A percentile compares a stretch with the other conserved stretches of the same genome.
Conservation (phyloP, 1,284 basidiomycete genomes). For the Lignosus rhinocerotis region DNA sequence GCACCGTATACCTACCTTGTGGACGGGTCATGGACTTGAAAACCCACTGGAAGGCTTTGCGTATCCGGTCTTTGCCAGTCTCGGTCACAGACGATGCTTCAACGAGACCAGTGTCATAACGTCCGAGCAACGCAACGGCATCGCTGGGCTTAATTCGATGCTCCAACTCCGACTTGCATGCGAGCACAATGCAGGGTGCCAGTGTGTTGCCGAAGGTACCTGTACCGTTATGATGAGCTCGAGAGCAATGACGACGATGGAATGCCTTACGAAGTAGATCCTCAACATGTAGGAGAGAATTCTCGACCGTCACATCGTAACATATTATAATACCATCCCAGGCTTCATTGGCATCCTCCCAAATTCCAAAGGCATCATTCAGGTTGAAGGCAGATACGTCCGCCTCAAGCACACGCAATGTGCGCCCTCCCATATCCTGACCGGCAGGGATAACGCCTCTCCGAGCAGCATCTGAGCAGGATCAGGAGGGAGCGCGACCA, state of each 20-base stretch:
- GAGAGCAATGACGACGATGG: not conserved
- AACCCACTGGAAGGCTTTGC: conserved; percentile 65
- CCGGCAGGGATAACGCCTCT: conserved; percentile 44
- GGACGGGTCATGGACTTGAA: conserved; percentile 58
- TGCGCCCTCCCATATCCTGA: conserved; percentile 37
- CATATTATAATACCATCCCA: conserved; percentile 74
- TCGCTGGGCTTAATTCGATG: conserved; percentile 55
- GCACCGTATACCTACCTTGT: conserved; percentile 44
- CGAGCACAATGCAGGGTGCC: conserved; percentile 65
- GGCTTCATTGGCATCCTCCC: conserved; percentile 50
- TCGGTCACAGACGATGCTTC: conserved; percentile 56
- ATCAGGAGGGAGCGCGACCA: not conserved
- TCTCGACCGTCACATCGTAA: conserved; percentile 63
- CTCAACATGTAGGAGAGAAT: conserved; percentile 64
- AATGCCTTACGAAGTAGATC: conserved; percentile 54
- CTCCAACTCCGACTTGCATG: conserved; percentile 73
- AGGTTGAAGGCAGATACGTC: conserved; percentile 39
- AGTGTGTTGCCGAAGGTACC: conserved; percentile 56
- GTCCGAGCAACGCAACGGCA: conserved; percentile 47
- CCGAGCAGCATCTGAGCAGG: conserved; percentile 47
- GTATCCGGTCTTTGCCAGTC: conserved; percentile 60
- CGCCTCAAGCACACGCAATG: conserved; percentile 59
- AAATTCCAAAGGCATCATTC: conserved; percentile 26
- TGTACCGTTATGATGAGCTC: conserved; percentile 30
- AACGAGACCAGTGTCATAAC: conserved; percentile 69